Evolutionary conservation across 805 yeast genomes (phyloP).

Genomic region (Lachancea nothofagi): DNA sequence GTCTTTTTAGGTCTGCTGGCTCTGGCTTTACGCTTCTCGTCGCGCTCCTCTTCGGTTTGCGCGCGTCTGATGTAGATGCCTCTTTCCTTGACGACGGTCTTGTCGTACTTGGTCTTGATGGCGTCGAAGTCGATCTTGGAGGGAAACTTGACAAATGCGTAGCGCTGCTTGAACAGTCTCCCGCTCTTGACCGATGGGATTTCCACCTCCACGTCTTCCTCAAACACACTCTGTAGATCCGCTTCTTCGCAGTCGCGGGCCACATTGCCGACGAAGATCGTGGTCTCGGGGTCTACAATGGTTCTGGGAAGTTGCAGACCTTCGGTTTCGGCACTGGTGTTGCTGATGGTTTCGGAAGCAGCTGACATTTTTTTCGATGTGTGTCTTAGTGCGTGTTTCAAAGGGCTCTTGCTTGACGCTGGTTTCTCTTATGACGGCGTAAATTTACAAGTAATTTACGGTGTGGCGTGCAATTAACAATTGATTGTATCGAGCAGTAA

Average conservation of each 20-base stretch:
- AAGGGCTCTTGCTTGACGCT: too few relatives aligned
- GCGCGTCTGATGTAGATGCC: slow-evolving; percentile 32
- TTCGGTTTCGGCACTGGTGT: background rate
- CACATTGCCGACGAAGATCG: slow-evolving; percentile 32
- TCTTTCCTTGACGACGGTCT: slow-evolving; percentile 28
- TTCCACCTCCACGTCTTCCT: slow-evolving; percentile 29
- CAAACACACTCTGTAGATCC: slow-evolving; percentile 26
- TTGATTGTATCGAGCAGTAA: background rate
- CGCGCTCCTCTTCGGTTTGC: slow-evolving; percentile 22
- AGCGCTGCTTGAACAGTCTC: slow-evolving; percentile 25
- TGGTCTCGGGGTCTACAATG: slow-evolving; percentile 30
- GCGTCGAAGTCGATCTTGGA: slow-evolving; percentile 28
- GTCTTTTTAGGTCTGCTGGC: slow-evolving; percentile 13
- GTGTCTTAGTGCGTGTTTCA: slow-evolving; percentile 27
- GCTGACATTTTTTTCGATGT: slow-evolving; percentile 5
- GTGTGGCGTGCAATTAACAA: too few relatives aligned
- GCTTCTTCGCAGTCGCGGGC: slow-evolving; percentile 27
- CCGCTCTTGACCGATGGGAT: slow-evolving; percentile 26
- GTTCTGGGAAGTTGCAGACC: slow-evolving; percentile 4
- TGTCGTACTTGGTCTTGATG: slow-evolving; percentile 28
- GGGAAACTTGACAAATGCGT: slow-evolving; percentile 32
- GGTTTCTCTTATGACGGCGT: too few relatives aligned
- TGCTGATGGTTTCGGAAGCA: background rate
- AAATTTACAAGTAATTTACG: too few relatives aligned
- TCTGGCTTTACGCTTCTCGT: slow-evolving; percentile 15